Evolutionary conservation across 2,329 filamentous ascomycete genomes (phyloP).

Genomic region (Simplicillium sp.): DNA sequence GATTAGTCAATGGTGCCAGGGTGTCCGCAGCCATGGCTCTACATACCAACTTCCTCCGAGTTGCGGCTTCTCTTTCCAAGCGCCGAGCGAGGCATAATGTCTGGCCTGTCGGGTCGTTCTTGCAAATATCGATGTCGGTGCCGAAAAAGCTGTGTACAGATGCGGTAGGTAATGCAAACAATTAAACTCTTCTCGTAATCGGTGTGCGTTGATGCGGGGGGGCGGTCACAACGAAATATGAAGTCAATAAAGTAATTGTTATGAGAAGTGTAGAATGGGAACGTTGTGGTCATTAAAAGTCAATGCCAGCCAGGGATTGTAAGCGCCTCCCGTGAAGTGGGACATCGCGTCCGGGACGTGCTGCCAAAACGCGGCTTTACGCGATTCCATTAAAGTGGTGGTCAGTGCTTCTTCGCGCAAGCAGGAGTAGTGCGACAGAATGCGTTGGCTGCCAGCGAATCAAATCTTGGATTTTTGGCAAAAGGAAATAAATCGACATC

Average conservation of each 20-base stretch:
- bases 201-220: neutral
- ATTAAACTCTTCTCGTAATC: too few relatives aligned
- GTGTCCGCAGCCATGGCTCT: neutral
- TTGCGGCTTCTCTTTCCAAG: conserved; percentile 15
- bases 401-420: conserved; percentile 15
- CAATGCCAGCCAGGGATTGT: too few relatives aligned
- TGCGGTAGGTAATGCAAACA: neutral
- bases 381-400: conserved; percentile 19
- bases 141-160: neutral
- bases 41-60: conserved; percentile 11
- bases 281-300: too few relatives aligned
- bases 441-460: neutral
- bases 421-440: too few relatives aligned
- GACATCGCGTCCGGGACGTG: too few relatives aligned
- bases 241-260: too few relatives aligned
- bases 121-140: conserved; percentile 1
- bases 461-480: too few relatives aligned
- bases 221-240: neutral
- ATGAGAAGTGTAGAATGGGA: too few relatives aligned
- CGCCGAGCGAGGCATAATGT: conserved; percentile 12
- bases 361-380: conserved; percentile 15
- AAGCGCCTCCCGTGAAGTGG: too few relatives aligned
- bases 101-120: conserved; percentile 1
- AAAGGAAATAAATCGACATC: neutral
- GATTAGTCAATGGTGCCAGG: conserved; percentile 3